Conservation (phyloP, 1,284 basidiomycete genomes). For the Cutaneotrichosporon arboriforme region DNA sequence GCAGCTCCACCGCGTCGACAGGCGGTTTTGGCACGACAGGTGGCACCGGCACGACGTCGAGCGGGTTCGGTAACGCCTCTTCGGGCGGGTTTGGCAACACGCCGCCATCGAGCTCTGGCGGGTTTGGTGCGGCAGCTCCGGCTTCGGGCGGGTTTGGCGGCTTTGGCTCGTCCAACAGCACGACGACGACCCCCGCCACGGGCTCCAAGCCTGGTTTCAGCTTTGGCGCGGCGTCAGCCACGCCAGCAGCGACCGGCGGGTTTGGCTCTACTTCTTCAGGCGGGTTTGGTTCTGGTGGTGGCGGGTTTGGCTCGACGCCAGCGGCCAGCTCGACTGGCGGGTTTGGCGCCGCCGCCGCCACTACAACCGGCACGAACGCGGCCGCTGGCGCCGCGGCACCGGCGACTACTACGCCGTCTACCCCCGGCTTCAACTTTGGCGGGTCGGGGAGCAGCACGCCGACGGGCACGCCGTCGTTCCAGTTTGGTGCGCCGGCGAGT, state of each 20-base stretch:
- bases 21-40: conserved; percentile 3
- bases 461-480: conserved; percentile 6
- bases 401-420: not conserved
- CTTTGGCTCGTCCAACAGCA: not conserved
- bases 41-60: not conserved
- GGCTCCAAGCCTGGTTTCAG: not conserved
- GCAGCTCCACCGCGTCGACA: not conserved
- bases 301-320: not conserved
- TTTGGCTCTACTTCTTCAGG: not conserved
- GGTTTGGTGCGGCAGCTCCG: not conserved
- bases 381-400: too few relatives aligned
- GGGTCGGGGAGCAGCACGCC: not conserved
- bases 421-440: not conserved
- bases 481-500: conserved; percentile 11
- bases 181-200: not conserved
- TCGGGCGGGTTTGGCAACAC: not conserved
- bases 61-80: not conserved
- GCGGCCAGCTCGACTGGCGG: not conserved
- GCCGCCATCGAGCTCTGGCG: not conserved
- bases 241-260: not conserved
- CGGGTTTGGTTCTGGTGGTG: not conserved
- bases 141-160: not conserved
- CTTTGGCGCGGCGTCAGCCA: not conserved
- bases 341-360: not conserved
- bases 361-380: not conserved